phyloP scores from a whole-genome alignment of 768 basidiomycete species.

The Boletus tomentosulus region DNA sequence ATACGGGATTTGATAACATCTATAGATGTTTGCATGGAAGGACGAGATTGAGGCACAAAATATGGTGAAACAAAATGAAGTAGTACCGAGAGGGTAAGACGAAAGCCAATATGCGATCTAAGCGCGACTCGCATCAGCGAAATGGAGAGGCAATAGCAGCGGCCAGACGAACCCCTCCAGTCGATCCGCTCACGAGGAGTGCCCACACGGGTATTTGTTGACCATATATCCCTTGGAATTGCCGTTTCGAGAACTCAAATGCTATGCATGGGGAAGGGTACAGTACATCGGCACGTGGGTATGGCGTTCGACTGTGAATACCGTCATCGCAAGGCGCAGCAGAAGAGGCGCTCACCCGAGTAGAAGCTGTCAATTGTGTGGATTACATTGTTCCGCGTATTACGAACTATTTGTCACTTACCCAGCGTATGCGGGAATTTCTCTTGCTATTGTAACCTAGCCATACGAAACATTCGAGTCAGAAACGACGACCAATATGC shows the following conservation, averaged over 20 bases:
- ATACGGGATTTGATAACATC: constrained; percentile 92
- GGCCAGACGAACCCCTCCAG: constrained; percentile 61
- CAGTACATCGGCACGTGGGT: no score
- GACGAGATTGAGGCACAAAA: neutral
- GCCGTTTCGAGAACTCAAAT: constrained; percentile 86
- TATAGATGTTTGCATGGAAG: constrained; percentile 18
- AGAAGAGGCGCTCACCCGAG: constrained; percentile 38
- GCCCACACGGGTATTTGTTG: constrained; percentile 79
- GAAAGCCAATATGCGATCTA: constrained; percentile 70
- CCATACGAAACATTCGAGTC: neutral
- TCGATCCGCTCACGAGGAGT: constrained; percentile 75
- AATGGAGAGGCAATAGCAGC: neutral
- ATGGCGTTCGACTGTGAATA: neutral
- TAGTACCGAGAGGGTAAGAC: constrained; percentile 79
- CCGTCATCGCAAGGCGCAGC: neutral
- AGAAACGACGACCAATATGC: neutral
- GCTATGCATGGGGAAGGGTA: constrained; percentile 36
- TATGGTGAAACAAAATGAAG: neutral
- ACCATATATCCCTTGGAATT: constrained; percentile 62
- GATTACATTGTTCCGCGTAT: neutral
- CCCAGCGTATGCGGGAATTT: constrained; percentile 97
- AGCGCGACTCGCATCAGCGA: neutral
- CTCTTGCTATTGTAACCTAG: constrained; percentile 85
- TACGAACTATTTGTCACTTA: neutral
- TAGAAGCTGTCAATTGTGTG: constrained; percentile 51